Conservation (phyloP, 2,329 filamentous ascomycete species). For the Pseudomassariella vexata region DNA sequence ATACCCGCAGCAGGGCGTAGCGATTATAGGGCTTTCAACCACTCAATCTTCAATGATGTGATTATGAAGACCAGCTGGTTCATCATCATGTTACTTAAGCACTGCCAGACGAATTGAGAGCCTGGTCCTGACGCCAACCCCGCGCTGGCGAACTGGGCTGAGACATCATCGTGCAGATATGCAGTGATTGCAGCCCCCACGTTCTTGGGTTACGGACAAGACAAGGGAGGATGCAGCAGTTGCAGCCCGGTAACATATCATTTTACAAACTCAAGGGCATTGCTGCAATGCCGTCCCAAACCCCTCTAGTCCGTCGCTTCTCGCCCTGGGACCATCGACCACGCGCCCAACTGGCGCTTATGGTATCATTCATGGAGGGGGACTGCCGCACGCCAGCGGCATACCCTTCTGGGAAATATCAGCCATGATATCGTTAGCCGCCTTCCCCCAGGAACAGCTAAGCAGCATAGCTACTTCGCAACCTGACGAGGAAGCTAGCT, state of each 20-base stretch:
- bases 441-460: no score
- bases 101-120: no score
- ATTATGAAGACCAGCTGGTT: no score
- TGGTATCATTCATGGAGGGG: conserved; percentile 1
- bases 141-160: no score
- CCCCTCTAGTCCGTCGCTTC: conserved; percentile 14
- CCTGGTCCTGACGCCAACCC: no score
- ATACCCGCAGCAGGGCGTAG: no score
- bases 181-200: conserved; percentile 15
- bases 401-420: conserved; percentile 18
- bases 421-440: conserved; percentile 6
- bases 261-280: conserved; percentile 7
- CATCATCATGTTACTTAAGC: no score
- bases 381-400: conserved; percentile 14
- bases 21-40: no score
- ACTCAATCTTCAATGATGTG: no score
- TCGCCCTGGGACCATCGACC: conserved; percentile 8
- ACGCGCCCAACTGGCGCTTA: conserved; percentile 10
- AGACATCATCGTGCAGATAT: conserved; percentile 18
- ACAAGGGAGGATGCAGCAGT: no score
- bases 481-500: not conserved
- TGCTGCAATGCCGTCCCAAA: conserved; percentile 21
- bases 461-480: no score
- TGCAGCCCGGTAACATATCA: conserved; percentile 2
- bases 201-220: conserved; percentile 8